Evolutionary conservation across 192 early-diverging fungal genomes (phyloP).

Genomic region (Umbelopsis sp.): DNA sequence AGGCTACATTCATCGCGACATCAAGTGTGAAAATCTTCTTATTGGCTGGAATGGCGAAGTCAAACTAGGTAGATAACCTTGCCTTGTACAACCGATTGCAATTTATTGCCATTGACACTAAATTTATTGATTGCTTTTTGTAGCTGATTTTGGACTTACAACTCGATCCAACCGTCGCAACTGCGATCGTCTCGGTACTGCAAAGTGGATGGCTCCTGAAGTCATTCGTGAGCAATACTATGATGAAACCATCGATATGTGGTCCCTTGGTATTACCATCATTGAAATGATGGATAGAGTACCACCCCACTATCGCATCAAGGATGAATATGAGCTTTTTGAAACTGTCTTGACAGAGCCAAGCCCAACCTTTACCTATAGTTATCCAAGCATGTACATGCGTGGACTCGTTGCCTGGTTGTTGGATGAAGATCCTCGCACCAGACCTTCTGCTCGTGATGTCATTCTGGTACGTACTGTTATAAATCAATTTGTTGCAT

Average conservation of each 20-base stretch:
- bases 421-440: slow-evolving; percentile 29
- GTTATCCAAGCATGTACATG: slow-evolving; percentile 40
- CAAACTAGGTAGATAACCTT: slow-evolving; percentile 41
- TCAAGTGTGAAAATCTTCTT: slow-evolving; percentile 48
- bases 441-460: slow-evolving; percentile 35
- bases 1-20: slow-evolving; percentile 51
- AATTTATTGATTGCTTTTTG: not conserved
- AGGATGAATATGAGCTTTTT: slow-evolving; percentile 36
- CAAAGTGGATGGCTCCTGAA: slow-evolving; percentile 56
- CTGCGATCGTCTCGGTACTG: slow-evolving; percentile 36
- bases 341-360: slow-evolving; percentile 32
- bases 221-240: slow-evolving; percentile 45
- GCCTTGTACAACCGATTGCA: not conserved
- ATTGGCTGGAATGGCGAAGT: slow-evolving; percentile 42
- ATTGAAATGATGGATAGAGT: slow-evolving; percentile 53
- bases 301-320: slow-evolving; percentile 43
- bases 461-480: slow-evolving; percentile 29
- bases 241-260: slow-evolving; percentile 50
- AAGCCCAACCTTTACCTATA: slow-evolving; percentile 37
- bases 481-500: not conserved
- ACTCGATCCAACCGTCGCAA: slow-evolving; percentile 33
- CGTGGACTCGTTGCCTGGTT: slow-evolving; percentile 40
- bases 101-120: not conserved
- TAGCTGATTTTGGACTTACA: slow-evolving; percentile 44
- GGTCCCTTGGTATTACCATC: slow-evolving; percentile 50